Evolutionary conservation across 805 yeast genomes (phyloP), one percentile per base, ranked within the genome.

Genomic region (Saturnispora saitoi): DNA sequence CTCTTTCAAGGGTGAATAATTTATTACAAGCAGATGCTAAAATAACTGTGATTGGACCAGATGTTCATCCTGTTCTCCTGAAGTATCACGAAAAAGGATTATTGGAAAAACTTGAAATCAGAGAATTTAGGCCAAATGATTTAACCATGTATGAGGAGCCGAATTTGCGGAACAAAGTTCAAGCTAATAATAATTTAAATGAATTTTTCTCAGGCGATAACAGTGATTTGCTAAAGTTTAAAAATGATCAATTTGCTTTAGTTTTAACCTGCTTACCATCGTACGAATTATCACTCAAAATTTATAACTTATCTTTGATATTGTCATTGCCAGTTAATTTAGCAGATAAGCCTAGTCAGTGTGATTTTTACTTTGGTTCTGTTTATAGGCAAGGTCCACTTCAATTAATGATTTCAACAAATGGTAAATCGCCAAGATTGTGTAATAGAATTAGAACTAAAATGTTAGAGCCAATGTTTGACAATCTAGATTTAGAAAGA

Each of bases 331-430:
- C 78, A 24, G 87, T 84, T 22, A 86, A 86, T 59, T 81, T 86
- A 36, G 95, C 95, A 1, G 95, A 86, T 62, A 83, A 83, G 52
- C 95, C 95, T 3, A 75, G 76, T n/a, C 68, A 78, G 51, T 86
- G 95, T 67, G 95, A 86, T 63, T 86, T 85, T 64, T 86, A 85
- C 67, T 86, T 86, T 63, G 95, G 95, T 1, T 77, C 90, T 22
- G 80, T 83, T 68, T 80, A 77, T 62, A 73, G 85, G 58, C 77
- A 76, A 54, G 93, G 90, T 14, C 77, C 80, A 14, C 67, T 86
- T 44, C 93, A 86, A 60, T 73, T 86, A 34, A 81, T 86, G 90
- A 83, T 86, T 12, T 78, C 87, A 36, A 85, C 95, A 11, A 86
- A 85, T 62, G 95, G 95, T 4, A 77, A 80, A 56, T 82, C 90